Evolutionary conservation across 2,329 filamentous ascomycete genomes (phyloP), one percentile per base, ranked within the genome.

Genomic region (Fusarium chuoi): DNA sequence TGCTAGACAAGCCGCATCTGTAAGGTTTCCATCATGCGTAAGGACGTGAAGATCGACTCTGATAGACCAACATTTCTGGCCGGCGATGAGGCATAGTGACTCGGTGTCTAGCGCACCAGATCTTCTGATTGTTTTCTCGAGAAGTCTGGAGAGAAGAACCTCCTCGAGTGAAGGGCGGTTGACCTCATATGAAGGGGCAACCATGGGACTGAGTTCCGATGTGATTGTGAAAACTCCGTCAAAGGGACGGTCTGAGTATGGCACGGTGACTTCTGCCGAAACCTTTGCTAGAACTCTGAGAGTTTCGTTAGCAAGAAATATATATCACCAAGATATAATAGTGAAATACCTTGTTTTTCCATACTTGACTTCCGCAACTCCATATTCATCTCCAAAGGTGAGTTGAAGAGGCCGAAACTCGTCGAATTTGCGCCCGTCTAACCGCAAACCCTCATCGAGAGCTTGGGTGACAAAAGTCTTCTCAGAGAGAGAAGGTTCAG

Each of bases 141-240:
- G 91, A 46, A 96, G 89, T 39, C 96, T 92, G 15, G 95, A 95
- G 35, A 98, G 90, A 46, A 98, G 89, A 6, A 95, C 88, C 84
- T 98, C 96, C 63, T 92, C 89, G 78, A 97, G 93, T 71, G 92
- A 95, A 54, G 93, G 93, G 61, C 94, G 90, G 82, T 93, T 94
- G 76, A 93, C 90, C 83, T 98, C 95, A 83, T 97, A 97, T 39
- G 93, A 92, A 20, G 96, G 95, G 52, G 94, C 95, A 35, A 94
- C 93, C 92, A 98, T 97, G 55, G 96, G 94, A 71, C 93, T 94
- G 78, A 99, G 90, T 82, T 98, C 96, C 62, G 95, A 93, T 61
- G 92, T 89, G 80, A 98, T 98, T 77, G 92, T 95, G 86, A 98
- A 98, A 82, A 97, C 89, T 81, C 96, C 96, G 82, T 98, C 96